These are phyloP conservation scores for Wickerhamiella qilinensis DNA, from an alignment of 805 yeast species.

Conservation along the genomic window DNA sequence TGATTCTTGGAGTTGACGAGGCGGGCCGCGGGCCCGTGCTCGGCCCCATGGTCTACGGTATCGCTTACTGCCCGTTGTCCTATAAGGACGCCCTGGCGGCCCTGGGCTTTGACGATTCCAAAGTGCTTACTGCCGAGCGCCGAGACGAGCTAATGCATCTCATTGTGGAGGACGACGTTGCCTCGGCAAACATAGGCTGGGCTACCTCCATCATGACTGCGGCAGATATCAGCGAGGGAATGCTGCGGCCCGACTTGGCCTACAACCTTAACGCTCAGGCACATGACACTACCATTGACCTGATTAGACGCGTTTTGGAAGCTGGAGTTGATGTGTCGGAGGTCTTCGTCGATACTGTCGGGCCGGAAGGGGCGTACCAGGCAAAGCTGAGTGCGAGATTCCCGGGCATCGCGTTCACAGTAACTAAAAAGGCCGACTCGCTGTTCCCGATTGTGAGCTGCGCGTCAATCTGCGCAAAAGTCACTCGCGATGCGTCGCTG, in stretches of 20 bases:
- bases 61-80: conserved; percentile 52
- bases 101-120: conserved; percentile 87
- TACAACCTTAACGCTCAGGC: conserved; percentile 90
- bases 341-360: conserved; percentile 88
- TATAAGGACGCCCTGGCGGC: conserved; percentile 34
- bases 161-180: conserved; percentile 34
- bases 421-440: conserved; percentile 90
- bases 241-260: conserved; percentile 53
- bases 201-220: conserved; percentile 76
- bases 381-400: conserved; percentile 52
- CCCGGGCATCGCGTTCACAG: conserved; percentile 58
- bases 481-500: conserved; percentile 66
- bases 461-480: conserved; percentile 93
- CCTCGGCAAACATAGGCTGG: conserved; percentile 61
- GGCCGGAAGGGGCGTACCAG: conserved; percentile 80
- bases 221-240: conserved; percentile 70
- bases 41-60: conserved; percentile 96
- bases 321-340: conserved; percentile 50
- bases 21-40: conserved; percentile 98
- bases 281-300: conserved; percentile 76
- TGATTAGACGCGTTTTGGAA: conserved; percentile 50
- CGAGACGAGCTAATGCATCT: conserved; percentile 45
- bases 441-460: conserved; percentile 82
- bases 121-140: conserved; percentile 57
- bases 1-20: conserved; percentile 81